Evolutionary conservation across 2,329 filamentous ascomycete species (phyloP).

Genomic region (Aspergillus spinulosporus): DNA sequence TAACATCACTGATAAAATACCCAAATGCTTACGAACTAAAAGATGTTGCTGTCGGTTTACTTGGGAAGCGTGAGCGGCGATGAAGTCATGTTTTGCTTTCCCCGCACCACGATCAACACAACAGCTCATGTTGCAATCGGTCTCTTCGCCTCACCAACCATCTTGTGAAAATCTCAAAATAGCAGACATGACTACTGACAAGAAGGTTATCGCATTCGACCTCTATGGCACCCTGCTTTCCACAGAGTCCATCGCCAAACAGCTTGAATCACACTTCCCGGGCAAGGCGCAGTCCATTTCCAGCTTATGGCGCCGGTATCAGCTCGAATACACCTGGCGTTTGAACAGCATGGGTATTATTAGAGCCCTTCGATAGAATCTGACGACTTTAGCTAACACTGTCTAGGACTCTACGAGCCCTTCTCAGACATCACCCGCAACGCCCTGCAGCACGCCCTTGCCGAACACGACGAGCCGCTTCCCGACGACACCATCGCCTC

Average conservation of each 20-base stretch:
- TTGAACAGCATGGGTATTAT: slow-evolving; percentile 67
- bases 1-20: too few relatives aligned
- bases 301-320: slow-evolving; percentile 65
- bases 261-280: slow-evolving; percentile 60
- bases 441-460: slow-evolving; percentile 64
- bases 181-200: neutral
- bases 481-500: slow-evolving; percentile 44
- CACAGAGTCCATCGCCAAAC: slow-evolving; percentile 65
- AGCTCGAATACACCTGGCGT: slow-evolving; percentile 77
- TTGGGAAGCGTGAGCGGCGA: neutral
- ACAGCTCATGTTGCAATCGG: neutral
- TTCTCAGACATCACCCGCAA: slow-evolving; percentile 65
- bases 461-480: slow-evolving; percentile 56
- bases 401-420: slow-evolving; percentile 58
- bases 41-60: too few relatives aligned
- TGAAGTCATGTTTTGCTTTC: neutral
- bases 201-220: slow-evolving; percentile 66
- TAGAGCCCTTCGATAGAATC: too few relatives aligned
- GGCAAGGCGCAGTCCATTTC: slow-evolving; percentile 59
- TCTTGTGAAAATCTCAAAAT: neutral
- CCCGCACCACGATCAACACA: neutral
- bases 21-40: too few relatives aligned
- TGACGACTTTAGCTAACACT: neutral
- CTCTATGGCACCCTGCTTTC: slow-evolving; percentile 74
- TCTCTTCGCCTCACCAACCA: neutral